Conservation (phyloP, 441 rosid genomes). For the Erodium trifolium region DNA sequence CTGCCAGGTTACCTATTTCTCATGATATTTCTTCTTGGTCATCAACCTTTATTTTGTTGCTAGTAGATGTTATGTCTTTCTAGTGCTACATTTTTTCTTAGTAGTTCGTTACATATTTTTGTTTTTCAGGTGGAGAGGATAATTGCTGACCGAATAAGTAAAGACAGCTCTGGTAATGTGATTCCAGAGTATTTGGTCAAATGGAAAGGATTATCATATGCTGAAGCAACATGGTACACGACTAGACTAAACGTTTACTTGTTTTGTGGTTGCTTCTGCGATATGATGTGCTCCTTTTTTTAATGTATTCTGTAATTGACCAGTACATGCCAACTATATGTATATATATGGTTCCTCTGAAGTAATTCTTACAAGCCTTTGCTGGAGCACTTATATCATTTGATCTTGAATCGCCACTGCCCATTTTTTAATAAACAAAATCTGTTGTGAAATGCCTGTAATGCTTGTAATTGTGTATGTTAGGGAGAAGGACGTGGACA, state of each 20-base stretch:
- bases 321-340: not conserved
- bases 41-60: slow-evolving; percentile 6
- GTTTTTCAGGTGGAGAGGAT: slow-evolving; percentile 74
- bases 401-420: no score
- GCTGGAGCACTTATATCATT: not conserved
- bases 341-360: not conserved
- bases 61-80: not conserved
- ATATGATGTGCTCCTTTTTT: not conserved
- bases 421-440: not conserved
- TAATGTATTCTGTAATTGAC: not conserved
- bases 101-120: slow-evolving; percentile 23
- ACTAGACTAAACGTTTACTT: not conserved
- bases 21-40: slow-evolving; percentile 5
- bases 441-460: slow-evolving; percentile 4
- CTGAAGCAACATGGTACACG: slow-evolving; percentile 95
- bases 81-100: slow-evolving; percentile 15
- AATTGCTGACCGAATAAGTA: slow-evolving; percentile 76
- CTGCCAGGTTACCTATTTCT: slow-evolving; percentile 58
- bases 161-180: slow-evolving; percentile 61
- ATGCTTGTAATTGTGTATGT: slow-evolving; percentile 20
- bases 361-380: not conserved
- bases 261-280: not conserved
- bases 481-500: slow-evolving; percentile 96
- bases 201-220: slow-evolving; percentile 99
- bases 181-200: slow-evolving; percentile 93